These are phyloP conservation scores for Calonectria montana DNA, from an alignment of 2,329 filamentous ascomycete genomes.

Conservation along the genomic window DNA sequence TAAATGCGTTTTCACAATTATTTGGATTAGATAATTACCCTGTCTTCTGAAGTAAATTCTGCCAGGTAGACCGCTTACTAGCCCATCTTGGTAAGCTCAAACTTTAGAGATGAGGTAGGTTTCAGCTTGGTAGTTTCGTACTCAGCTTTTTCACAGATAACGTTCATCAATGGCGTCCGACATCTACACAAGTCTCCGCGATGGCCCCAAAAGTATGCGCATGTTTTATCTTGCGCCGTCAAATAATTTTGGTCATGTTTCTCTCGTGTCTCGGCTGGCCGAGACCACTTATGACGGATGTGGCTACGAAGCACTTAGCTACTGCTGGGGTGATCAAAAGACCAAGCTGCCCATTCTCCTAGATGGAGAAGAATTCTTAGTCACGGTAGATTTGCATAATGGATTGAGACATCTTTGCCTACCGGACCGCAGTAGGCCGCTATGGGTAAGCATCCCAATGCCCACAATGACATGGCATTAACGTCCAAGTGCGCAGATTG, in stretches of 20 bases:
- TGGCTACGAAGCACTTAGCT: constrained; percentile 37
- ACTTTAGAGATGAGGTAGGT: neutral
- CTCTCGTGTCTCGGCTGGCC: neutral
- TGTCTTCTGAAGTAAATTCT: neutral
- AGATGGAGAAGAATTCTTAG: constrained; percentile 17
- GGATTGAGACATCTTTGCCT: constrained; percentile 15
- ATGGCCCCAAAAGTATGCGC: constrained; percentile 14
- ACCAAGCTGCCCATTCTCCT: constrained; percentile 16
- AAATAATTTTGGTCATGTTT: constrained; percentile 6
- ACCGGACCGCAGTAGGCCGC: constrained; percentile 1
- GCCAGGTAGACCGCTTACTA: neutral
- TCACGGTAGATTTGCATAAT: constrained; percentile 19
- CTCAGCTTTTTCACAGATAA: neutral
- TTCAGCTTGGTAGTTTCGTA: neutral
- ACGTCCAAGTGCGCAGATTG: constrained; percentile 26
- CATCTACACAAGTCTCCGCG: constrained; percentile 1
- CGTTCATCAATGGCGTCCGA: neutral
- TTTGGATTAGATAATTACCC: too few species aligned
- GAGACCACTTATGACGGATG: constrained; percentile 16
- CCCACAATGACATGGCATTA: neutral
- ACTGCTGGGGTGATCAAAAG: constrained; percentile 33
- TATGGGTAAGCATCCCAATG: constrained; percentile 14
- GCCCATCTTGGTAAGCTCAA: neutral
- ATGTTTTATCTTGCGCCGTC: constrained; percentile 17
- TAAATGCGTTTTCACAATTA: too few species aligned